A percentile compares a stretch with the other conserved stretches of the same genome.
Evolutionary conservation across 73 alveolate species (phyloP).

Genomic region (Paramecium sexaurelia): DNA sequence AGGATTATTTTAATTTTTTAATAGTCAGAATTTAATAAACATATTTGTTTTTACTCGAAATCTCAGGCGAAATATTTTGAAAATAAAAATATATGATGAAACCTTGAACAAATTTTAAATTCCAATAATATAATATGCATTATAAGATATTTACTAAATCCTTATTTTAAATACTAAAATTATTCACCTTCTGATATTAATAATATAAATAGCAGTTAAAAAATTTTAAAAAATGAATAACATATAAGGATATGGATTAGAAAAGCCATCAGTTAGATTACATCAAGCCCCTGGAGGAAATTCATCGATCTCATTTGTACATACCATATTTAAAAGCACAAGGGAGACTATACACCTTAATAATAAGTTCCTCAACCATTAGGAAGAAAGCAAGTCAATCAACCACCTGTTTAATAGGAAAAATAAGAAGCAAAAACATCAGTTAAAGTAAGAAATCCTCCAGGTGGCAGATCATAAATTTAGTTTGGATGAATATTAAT

Average conservation of each 20-base stretch:
- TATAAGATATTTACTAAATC: background rate
- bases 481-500: conserved; percentile 25
- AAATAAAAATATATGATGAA: too few relatives aligned
- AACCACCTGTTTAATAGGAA: conserved; percentile 10
- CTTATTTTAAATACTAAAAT: background rate
- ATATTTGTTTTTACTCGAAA: too few relatives aligned
- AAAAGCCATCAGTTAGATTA: conserved; percentile 21
- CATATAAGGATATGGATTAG: conserved; percentile 44
- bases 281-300: conserved; percentile 58
- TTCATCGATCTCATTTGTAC: conserved; percentile 50
- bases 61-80: too few relatives aligned
- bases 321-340: background rate
- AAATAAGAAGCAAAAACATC: background rate
- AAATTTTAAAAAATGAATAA: conserved; percentile 4
- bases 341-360: conserved; percentile 37
- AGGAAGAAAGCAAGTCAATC: conserved; percentile 24
- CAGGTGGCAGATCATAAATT: conserved; percentile 50
- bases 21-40: too few relatives aligned
- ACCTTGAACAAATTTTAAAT: too few relatives aligned
- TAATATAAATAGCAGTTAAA: conserved; percentile 19
- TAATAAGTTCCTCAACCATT: background rate
- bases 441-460: conserved; percentile 48
- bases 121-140: background rate
- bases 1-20: too few relatives aligned
- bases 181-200: background rate